Evolutionary conservation across 768 basidiomycete species (phyloP), one percentile per base, ranked within the genome.

Genomic region (Pisolithus orientalis): DNA sequence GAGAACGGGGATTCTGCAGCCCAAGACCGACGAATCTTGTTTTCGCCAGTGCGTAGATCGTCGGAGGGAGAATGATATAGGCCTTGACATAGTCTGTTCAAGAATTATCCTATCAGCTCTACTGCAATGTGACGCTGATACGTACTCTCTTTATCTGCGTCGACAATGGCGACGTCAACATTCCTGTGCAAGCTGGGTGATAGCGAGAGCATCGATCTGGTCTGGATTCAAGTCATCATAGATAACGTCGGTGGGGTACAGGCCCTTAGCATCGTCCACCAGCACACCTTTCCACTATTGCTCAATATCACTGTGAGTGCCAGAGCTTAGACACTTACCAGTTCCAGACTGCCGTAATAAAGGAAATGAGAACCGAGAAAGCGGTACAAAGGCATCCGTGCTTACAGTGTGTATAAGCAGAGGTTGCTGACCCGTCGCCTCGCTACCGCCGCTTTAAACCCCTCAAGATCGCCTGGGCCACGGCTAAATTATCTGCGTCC

Each of bases 331-430:
- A 27, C 39, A 16, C 65, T 39, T 49, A 76, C 79, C 79, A 17
- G 74, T 76, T 11, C 80, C 79, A 44, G 80, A 81, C 78, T 82
- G 47, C 3, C 9, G 25, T 24, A 43, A 34, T 5, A 9, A 17
- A 4, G 6, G 8, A 16, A 8, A 9, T 17, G 44, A 27, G 11
- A 13, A 13, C 34, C 16, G 10, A 8, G 14, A 25, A 44, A 25
- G 38, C 21, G 7, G 38, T 21, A 17, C 21, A 28, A 21, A 4
- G 32, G 28, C 10, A 6, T 27, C n/a, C 37, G 5, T 1, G 65
- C 82, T 57, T 58, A 83, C 85, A 0, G 83, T 84, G 59, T 88
- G 81, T 14, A 88, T 84, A 9, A 81, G 70, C 51, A 73, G 71
- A 5, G 82, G 74, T 2, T 64, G 59, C 3, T 61, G 68, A 3